Percentiles rank a stretch among this genome's conserved stretches.
Conservation (phyloP, 1,284 basidiomycete genomes). For the Testicularia cyperi region DNA sequence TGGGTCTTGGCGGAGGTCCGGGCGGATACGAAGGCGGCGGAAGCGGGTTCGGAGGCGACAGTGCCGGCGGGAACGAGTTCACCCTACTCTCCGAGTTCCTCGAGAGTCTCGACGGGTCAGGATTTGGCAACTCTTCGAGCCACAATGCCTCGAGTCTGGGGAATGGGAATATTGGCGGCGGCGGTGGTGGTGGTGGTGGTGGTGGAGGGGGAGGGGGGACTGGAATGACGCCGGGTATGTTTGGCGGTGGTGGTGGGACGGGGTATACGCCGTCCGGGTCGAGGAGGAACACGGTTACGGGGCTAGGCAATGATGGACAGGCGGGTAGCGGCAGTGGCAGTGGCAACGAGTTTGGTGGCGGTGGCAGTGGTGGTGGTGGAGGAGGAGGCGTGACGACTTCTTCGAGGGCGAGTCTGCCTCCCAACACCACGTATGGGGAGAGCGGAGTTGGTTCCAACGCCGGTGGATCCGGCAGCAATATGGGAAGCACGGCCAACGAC, state of each 20-base stretch:
- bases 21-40: conserved; percentile 33
- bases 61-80: conserved; percentile 52
- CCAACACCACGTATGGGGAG: neutral
- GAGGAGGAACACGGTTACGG: neutral
- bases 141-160: too few relatives aligned
- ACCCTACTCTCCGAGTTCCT: conserved; percentile 55
- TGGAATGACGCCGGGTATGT: conserved; percentile 20
- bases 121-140: too few relatives aligned
- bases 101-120: conserved; percentile 51
- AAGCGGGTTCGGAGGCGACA: conserved; percentile 45
- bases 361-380: too few relatives aligned
- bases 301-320: neutral
- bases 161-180: too few relatives aligned
- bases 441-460: neutral
- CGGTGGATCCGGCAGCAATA: neutral
- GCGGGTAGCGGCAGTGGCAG: too few relatives aligned
- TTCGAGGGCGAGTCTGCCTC: neutral
- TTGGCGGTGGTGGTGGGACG: conserved; percentile 1
- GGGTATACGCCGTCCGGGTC: neutral
- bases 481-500: neutral
- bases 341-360: too few relatives aligned
- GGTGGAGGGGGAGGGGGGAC: too few relatives aligned
- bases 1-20: conserved; percentile 50
- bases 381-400: too few relatives aligned
- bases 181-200: too few relatives aligned